Evolutionary conservation across 2,329 filamentous ascomycete species (phyloP), one percentile per base, ranked within the genome.

Genomic region (Incumbomyces delicatus): DNA sequence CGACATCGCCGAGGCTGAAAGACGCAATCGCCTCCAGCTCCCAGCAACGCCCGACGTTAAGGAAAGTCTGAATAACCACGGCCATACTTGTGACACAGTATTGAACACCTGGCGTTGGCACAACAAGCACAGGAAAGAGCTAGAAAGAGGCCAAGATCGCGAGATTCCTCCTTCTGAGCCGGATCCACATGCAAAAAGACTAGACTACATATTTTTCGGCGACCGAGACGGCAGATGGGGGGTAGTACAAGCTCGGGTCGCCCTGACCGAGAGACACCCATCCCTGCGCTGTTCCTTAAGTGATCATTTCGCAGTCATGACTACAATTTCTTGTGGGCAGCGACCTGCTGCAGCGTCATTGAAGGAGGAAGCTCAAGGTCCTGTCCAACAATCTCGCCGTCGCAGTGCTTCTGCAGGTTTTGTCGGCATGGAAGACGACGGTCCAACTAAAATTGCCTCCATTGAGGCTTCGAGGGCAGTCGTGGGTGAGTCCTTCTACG

Each of bases 101-200:
- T 79, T 85, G 59, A 96, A 96, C 64, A 95, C 90, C 2, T 98
- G 92, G 92, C 77, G 89, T 36, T 96, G 90, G 90, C 74, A 79
- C 48, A 79, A 85, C 58, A 70, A 69, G 13, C 73, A 85, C 57
- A 83, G 80, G 63, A 84, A 83, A 58, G 73, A 74, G 5, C 69
- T 94, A 2, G 76, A 76, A 13, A 77, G 77, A 38, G 82, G 82
- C 0, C 74, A 77, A 46, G 74, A 81, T n/a, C 72, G 80, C 34
- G 64, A 71, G 4, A 72, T 94, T 6, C 71, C 83, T n/a, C 74
- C 76, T 0, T 74, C 82, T 39, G 77, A 78, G 0, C 65, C 73
- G 2, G 89, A 95, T 61, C 79, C 78, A 0, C 73, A 72, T 18
- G 90, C 85, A n/a, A 90, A 95, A 63, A 75, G 92, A 17, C 75